Evolutionary conservation across 75 land plant genomes (phyloP).

Genomic region (Azolla pinnata): DNA sequence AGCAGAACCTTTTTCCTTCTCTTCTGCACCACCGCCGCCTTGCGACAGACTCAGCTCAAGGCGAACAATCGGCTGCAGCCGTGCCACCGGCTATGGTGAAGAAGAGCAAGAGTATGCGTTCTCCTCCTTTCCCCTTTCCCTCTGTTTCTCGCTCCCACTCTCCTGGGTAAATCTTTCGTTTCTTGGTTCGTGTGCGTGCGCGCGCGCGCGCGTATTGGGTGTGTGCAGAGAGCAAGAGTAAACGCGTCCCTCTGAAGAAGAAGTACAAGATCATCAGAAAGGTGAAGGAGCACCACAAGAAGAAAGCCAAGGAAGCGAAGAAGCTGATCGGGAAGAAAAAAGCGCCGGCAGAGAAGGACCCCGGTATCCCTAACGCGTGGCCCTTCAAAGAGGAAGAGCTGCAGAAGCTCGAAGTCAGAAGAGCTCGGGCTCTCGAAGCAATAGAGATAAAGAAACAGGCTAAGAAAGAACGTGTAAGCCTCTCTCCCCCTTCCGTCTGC

Average conservation of each 20-base stretch:
- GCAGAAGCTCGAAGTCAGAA: constrained; percentile 63
- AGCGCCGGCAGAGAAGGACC: constrained; percentile 89
- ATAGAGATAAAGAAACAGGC: constrained; percentile 66
- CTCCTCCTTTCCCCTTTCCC: neutral
- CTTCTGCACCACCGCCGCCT: too few species aligned
- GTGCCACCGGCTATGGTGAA: constrained; percentile 11
- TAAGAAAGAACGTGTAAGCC: constrained; percentile 74
- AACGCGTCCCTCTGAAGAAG: constrained; percentile 64
- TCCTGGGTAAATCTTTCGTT: neutral
- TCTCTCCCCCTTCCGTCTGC: too few species aligned
- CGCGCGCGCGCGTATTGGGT: too few species aligned
- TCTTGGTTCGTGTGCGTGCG: too few species aligned
- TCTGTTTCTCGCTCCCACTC: neutral
- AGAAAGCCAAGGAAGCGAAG: constrained; percentile 94
- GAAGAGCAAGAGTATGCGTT: constrained; percentile 9
- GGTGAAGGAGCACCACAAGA: constrained; percentile 72
- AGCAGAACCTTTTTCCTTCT: too few species aligned
- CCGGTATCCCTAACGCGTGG: constrained; percentile 92
- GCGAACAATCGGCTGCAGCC: too few species aligned
- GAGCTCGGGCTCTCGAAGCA: constrained; percentile 66
- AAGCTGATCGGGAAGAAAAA: constrained; percentile 47
- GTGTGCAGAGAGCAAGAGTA: constrained; percentile 76
- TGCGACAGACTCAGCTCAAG: too few species aligned
- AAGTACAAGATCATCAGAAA: constrained; percentile 69
- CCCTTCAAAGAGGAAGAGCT: constrained; percentile 95